Evolutionary conservation across 805 yeast species (phyloP).

Genomic region (Saturnispora zaruensis): DNA sequence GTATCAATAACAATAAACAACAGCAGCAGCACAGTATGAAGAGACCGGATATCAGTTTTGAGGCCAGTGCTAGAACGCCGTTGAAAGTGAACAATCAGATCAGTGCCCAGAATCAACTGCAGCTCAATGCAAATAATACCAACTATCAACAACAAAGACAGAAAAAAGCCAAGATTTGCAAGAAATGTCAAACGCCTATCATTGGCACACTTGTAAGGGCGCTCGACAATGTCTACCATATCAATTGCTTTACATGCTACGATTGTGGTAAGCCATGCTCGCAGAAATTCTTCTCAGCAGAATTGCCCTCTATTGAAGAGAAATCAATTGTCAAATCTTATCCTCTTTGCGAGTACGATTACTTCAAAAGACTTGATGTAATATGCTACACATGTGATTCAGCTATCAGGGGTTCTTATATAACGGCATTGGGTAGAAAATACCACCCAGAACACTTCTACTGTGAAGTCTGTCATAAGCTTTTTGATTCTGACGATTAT

Average conservation of each 20-base stretch:
- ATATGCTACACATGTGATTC: conserved; percentile 81
- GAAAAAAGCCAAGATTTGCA: conserved; percentile 36
- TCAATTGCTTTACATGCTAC: conserved; percentile 77
- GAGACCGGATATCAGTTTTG: background rate
- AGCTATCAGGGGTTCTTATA: conserved; percentile 86
- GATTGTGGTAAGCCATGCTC: conserved; percentile 80
- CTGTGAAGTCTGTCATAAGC: conserved; percentile 76
- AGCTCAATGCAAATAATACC: background rate
- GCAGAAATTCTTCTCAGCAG: conserved; percentile 81
- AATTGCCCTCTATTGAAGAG: conserved; percentile 26
- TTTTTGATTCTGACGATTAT: conserved; percentile 88
- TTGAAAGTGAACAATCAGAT: background rate
- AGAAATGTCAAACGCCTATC: conserved; percentile 44
- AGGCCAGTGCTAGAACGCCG: background rate
- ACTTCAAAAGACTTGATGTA: conserved; percentile 74
- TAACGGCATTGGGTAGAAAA: conserved; percentile 84
- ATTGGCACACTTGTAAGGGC: conserved; percentile 83
- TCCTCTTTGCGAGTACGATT: conserved; percentile 85
- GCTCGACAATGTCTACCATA: conserved; percentile 67
- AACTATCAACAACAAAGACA: background rate
- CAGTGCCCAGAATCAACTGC: background rate
- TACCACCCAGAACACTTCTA: conserved; percentile 94
- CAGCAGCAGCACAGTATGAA: background rate
- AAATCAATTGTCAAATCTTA: conserved; percentile 1
- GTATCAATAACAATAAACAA: background rate